These are phyloP conservation scores for Nicotiana benthamiana DNA, from an alignment of 257 asterid genomes.

Conservation along the genomic window DNA sequence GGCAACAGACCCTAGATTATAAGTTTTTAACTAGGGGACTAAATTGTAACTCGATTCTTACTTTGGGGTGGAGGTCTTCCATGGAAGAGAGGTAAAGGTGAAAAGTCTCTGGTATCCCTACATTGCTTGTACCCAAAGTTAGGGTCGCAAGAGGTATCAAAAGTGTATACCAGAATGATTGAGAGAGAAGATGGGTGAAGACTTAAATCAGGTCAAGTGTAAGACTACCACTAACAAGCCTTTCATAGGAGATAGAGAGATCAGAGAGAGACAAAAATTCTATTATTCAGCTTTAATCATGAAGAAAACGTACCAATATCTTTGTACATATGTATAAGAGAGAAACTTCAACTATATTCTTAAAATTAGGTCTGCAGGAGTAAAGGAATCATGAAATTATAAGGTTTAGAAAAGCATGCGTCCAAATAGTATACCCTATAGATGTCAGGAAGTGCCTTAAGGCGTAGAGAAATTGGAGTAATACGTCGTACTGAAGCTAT, in stretches of 20 bases:
- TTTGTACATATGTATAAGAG: too few species aligned
- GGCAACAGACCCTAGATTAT: not conserved
- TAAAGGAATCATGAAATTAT: too few species aligned
- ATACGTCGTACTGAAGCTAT: too few species aligned
- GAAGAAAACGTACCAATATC: too few species aligned
- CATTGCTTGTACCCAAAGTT: not conserved
- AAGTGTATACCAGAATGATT: not conserved
- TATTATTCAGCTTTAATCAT: too few species aligned
- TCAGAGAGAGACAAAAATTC: not conserved
- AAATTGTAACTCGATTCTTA: not conserved
- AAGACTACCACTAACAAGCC: not conserved
- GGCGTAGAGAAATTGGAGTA: too few species aligned
- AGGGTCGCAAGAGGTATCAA: not conserved
- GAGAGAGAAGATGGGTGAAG: not conserved
- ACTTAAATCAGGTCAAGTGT: not conserved
- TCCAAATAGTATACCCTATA: too few species aligned
- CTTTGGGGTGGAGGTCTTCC: slow-evolving; percentile 2
- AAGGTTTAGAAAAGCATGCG: too few species aligned
- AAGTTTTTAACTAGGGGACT: not conserved
- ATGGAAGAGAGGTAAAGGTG: not conserved
- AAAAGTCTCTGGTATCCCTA: not conserved
- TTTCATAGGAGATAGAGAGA: not conserved
- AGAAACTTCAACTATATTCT: too few species aligned
- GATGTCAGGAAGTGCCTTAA: too few species aligned
- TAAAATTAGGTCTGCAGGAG: too few species aligned